Conservation (phyloP, 2,329 filamentous ascomycete species). For the Pyrenochaeta sp. region DNA sequence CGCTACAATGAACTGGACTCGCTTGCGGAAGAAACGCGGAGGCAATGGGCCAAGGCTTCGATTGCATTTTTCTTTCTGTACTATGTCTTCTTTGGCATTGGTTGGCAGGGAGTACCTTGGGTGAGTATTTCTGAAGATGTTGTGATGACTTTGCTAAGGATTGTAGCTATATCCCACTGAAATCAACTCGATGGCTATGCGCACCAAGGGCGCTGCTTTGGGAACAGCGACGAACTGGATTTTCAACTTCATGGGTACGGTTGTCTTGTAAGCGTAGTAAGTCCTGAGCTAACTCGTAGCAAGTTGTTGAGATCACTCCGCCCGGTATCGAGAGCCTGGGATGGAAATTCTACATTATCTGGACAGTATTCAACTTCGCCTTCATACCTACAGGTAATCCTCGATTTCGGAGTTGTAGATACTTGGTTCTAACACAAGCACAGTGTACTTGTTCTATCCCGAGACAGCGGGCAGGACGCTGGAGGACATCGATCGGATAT, state of each 20-base stretch:
- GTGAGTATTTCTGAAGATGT: conserved; percentile 6
- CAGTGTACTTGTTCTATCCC: conserved; percentile 40
- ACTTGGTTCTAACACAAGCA: conserved; percentile 1
- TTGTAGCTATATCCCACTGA: conserved; percentile 54
- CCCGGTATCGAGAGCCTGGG: conserved; percentile 51
- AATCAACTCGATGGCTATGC: conserved; percentile 59
- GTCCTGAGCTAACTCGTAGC: neutral
- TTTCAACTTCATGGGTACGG: conserved; percentile 50
- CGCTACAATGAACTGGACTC: conserved; percentile 47
- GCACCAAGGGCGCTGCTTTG: conserved; percentile 58
- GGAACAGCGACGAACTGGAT: conserved; percentile 62
- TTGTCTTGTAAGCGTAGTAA: neutral
- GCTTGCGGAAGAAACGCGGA: conserved; percentile 14
- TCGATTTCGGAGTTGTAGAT: neutral
- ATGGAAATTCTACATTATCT: conserved; percentile 57
- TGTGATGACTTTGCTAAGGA: neutral
- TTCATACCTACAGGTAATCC: conserved; percentile 53
- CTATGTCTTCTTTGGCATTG: conserved; percentile 62
- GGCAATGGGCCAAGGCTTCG: conserved; percentile 49
- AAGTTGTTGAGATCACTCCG: conserved; percentile 50
- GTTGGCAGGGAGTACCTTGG: conserved; percentile 58
- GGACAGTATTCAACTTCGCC: conserved; percentile 54
- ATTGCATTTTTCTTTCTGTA: conserved; percentile 63
- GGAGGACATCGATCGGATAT: conserved; percentile 42
- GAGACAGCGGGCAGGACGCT: conserved; percentile 39